Base-by-base conservation (phyloP, 139 green algal species). In the Chlorella sp. region DNA sequence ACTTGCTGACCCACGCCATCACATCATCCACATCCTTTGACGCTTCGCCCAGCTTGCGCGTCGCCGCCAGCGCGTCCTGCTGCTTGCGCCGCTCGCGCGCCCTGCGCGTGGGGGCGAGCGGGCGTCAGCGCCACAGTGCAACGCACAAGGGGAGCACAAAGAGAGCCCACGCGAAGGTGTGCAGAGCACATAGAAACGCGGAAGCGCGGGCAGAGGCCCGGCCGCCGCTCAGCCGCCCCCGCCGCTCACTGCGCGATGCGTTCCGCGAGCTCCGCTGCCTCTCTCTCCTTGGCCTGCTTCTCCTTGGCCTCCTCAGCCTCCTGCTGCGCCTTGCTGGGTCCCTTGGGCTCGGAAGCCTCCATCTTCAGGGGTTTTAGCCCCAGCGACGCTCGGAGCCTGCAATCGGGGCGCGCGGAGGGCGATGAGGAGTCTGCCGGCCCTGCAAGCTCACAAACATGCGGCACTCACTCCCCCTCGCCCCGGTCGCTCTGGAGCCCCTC, bases 351-450 rank as follows among this genome's bases (percentile, higher is more conserved):
- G 60, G 68, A 31, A 3, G 61, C 41, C 60, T 83, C 77, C 60
- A 70, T 61, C 15, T 58, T 62, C 33, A 96, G 78, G 1, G 91
- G 91, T 79, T 92, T 91, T 5, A 96, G 67, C 21, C 91, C 91
- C 31, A 96, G 65, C 1, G 85, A 90, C 0, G 84, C 79, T 56
- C 91, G 86, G 29, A 96, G 71, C 77, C 88, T 94, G 85, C 82
- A 69, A 40, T 6, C 3, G 23, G 27, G 23, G 21, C 0, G 21
- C 35, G 17, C 3, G 29, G 5, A 36, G 67, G 35, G n/a, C 25
- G 8, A 41, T 11, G 42, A 5, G 41, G 38, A 14, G 25, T 29
- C 12, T 53, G 45, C 11, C 14, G 45, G 45, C 45, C 12, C 14
- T 53, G 12, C 45, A 53, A 53, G 14, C 14, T 53, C 45, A 11